Conservation (phyloP, 768 basidiomycete genomes). For the Trametopsis cervina region DNA sequence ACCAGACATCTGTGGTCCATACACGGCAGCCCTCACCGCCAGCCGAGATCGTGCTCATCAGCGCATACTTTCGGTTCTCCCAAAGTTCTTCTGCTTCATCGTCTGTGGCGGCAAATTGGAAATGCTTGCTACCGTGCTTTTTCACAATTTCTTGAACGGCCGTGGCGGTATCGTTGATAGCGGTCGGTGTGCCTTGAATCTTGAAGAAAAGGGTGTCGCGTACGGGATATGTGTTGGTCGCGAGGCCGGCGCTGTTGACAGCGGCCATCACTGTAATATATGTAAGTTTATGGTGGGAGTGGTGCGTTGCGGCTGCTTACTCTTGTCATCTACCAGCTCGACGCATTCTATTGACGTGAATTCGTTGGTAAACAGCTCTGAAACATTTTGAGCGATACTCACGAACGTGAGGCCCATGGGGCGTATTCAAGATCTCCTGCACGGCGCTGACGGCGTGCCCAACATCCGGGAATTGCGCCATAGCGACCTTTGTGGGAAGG, state of each 20-base stretch:
- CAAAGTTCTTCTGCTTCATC: slow-evolving; percentile 73
- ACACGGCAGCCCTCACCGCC: slow-evolving; percentile 39
- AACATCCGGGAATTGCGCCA: slow-evolving; percentile 80
- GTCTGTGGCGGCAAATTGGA: slow-evolving; percentile 69
- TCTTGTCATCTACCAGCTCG: slow-evolving; percentile 76
- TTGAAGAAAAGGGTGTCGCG: slow-evolving; percentile 87
- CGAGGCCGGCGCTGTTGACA: slow-evolving; percentile 59
- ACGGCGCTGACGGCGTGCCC: slow-evolving; percentile 73
- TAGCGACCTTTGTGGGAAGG: slow-evolving; percentile 78
- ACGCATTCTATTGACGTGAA: slow-evolving; percentile 65
- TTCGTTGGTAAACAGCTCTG: slow-evolving; percentile 3
- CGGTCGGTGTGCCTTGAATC: slow-evolving; percentile 66
- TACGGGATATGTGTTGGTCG: slow-evolving; percentile 55
- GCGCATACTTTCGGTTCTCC: slow-evolving; percentile 78
- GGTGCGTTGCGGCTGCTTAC: slow-evolving; percentile 28
- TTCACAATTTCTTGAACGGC: slow-evolving; percentile 54
- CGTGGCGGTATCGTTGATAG: slow-evolving; percentile 51
- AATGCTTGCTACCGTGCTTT: slow-evolving; percentile 61
- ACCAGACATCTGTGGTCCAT: slow-evolving; percentile 95
- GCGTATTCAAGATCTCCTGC: slow-evolving; percentile 66
- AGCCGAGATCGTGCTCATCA: slow-evolving; percentile 37
- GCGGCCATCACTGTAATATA: slow-evolving; percentile 60
- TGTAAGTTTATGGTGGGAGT: neutral
- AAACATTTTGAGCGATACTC: slow-evolving; percentile 7
- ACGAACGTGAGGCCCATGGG: slow-evolving; percentile 72